Conservation (phyloP, 129 eudicot species). For the Lonicera japonica region DNA sequence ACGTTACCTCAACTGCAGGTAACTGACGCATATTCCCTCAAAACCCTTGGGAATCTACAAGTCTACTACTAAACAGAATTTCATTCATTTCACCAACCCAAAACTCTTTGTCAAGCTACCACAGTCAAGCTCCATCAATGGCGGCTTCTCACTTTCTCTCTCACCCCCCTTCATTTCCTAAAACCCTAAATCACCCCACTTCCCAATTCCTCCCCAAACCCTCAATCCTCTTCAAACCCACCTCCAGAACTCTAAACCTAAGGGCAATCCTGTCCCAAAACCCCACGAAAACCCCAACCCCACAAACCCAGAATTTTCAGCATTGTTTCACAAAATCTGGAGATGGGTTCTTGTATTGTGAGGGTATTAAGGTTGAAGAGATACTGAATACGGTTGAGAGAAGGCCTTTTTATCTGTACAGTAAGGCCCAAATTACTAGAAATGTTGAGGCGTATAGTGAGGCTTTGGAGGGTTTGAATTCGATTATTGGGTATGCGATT, state of each 20-base stretch:
- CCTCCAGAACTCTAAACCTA: slow-evolving; percentile 25
- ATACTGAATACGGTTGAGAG: slow-evolving; percentile 63
- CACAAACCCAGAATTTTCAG: slow-evolving; percentile 43
- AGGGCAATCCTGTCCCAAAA: slow-evolving; percentile 47
- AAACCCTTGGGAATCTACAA: background rate
- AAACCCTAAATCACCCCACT: slow-evolving; percentile 30
- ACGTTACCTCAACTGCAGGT: background rate
- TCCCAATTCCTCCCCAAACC: slow-evolving; percentile 18
- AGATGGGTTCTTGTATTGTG: slow-evolving; percentile 80
- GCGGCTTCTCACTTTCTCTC: slow-evolving; percentile 61
- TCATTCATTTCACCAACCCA: too few species aligned
- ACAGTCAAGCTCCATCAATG: slow-evolving; percentile 28
- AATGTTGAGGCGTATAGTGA: slow-evolving; percentile 83
- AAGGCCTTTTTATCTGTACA: slow-evolving; percentile 84
- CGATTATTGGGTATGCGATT: slow-evolving; percentile 80
- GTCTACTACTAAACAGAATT: background rate
- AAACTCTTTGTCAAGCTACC: background rate
- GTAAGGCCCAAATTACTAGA: slow-evolving; percentile 91
- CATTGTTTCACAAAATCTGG: slow-evolving; percentile 67
- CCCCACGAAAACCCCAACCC: slow-evolving; percentile 18
- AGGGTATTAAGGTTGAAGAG: slow-evolving; percentile 67
- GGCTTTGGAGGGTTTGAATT: slow-evolving; percentile 78
- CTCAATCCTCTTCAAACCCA: slow-evolving; percentile 36
- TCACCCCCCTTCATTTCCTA: slow-evolving; percentile 35
- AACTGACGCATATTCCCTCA: background rate